phyloP scores from a whole-genome alignment of 1,139 yeast species.

The Hansenula sp. region DNA sequence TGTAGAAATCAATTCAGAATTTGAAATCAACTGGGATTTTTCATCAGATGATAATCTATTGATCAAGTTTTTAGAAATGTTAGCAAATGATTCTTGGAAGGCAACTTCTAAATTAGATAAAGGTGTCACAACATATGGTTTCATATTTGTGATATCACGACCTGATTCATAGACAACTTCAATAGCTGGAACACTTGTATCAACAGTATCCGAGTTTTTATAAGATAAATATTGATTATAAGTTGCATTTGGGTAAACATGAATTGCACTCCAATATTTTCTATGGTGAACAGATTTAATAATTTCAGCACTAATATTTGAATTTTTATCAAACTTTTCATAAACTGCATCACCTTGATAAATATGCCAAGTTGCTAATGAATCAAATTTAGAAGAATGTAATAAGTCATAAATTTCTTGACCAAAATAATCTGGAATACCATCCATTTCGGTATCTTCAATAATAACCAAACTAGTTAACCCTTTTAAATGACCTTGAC shows the following conservation, averaged over 20 bases:
- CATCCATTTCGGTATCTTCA: conserved; percentile 33
- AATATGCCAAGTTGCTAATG: conserved; percentile 10
- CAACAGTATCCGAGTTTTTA: conserved; percentile 22
- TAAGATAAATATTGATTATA: conserved; percentile 28
- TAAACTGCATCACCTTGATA: conserved; percentile 19
- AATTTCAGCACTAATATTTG: conserved; percentile 34
- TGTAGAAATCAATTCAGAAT: conserved; percentile 8
- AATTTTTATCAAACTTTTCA: conserved; percentile 29
- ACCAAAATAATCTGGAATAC: conserved; percentile 29
- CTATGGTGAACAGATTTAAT: conserved; percentile 40
- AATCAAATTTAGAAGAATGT: conserved; percentile 28
- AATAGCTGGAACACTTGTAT: conserved; percentile 22
- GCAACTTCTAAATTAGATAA: conserved; percentile 28
- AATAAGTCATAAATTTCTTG: conserved; percentile 30
- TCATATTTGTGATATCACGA: conserved; percentile 45
- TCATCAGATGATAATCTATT: conserved; percentile 12
- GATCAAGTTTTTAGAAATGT: conserved; percentile 26
- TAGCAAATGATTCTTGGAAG: conserved; percentile 30
- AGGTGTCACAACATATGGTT: conserved; percentile 37
- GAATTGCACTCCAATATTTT: conserved; percentile 51
- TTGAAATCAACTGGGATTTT: conserved; percentile 17
- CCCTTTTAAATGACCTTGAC: conserved; percentile 35
- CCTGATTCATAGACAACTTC: conserved; percentile 46
- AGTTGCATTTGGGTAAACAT: conserved; percentile 44
- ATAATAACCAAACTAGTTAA: conserved; percentile 43